These are phyloP conservation scores for Eucommia ulmoides DNA, from an alignment of 257 asterid species.

Conservation along the genomic window DNA sequence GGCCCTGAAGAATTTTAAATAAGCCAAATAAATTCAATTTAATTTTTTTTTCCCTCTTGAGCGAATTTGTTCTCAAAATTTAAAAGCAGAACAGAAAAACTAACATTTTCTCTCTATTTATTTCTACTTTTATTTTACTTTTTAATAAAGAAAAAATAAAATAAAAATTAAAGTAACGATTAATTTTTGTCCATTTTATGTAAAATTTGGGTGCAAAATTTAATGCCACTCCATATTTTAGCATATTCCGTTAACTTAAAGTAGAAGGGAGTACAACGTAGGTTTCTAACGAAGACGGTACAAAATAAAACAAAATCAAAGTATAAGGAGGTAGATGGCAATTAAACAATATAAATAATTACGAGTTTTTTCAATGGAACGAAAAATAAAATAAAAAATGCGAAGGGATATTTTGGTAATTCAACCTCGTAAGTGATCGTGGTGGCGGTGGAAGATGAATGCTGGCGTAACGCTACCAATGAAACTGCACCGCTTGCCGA, in stretches of 20 bases:
- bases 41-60: no score
- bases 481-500: slow-evolving; percentile 86
- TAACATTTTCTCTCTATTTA: no score
- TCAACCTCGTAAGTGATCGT: slow-evolving; percentile 77
- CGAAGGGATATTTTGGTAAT: neutral
- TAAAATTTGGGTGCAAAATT: no score
- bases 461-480: slow-evolving; percentile 62
- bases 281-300: neutral
- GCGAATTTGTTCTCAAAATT: neutral
- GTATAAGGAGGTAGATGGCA: no score
- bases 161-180: no score
- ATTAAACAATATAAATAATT: no score
- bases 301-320: no score
- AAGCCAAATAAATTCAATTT: neutral
- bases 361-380: neutral
- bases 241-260: neutral
- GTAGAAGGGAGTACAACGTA: neutral
- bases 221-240: no score
- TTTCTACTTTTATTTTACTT: neutral
- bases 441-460: slow-evolving; percentile 49
- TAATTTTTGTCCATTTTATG: neutral
- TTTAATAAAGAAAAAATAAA: neutral
- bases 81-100: neutral
- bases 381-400: neutral
- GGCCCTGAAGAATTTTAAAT: slow-evolving; percentile 34